Evolutionary conservation across 2,329 filamentous ascomycete species (phyloP), one percentile per base, ranked within the genome.

Genomic region (Ceratocystis destructans): DNA sequence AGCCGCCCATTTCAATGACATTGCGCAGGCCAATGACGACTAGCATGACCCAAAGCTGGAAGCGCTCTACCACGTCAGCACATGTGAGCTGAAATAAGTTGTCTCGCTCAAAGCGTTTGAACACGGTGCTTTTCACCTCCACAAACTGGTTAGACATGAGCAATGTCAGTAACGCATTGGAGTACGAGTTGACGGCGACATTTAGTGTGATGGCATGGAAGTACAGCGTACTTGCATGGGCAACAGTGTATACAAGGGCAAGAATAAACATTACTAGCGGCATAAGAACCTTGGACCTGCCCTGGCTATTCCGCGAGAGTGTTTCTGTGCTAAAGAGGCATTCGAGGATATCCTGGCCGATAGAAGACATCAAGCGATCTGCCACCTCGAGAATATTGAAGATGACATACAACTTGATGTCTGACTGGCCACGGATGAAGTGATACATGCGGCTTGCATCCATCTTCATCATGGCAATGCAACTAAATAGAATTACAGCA

Each of bases 371-470:
- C 0, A 99, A 81, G 6, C 92, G 87, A 75, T 99, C 94, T 65
- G 88, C 88, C 1, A 95, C 89, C 76, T 99, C 94, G 4, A 99
- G 83, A 44, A 96, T 89, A 73, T 99, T 99, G 79, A 96, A 99
- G 66, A 99, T 97, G 68, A 99, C 94, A 74, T 99, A 99, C 10
- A 99, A 82, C 74, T 99, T 99, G 77, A 99, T 96, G 6, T 93
- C 92, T 1, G 92, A 93, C 75, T 99, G 94, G 0, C 91, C 94
- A 61, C 93, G 87, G 71, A 99, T 96, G 72, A 92, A 92, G 75
- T 99, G 94, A 73, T 99, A 99, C 90, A 97, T 96, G 64, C 92
- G 85, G 73, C 92, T 96, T 5, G 94, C 94, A 74, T 99, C 95
- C 59, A 99, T 87, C 28, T 84, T 87, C 86, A 96, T 93, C 63